phyloP scores from a whole-genome alignment of 78 protist species.

The Polysphondylium violaceum region DNA sequence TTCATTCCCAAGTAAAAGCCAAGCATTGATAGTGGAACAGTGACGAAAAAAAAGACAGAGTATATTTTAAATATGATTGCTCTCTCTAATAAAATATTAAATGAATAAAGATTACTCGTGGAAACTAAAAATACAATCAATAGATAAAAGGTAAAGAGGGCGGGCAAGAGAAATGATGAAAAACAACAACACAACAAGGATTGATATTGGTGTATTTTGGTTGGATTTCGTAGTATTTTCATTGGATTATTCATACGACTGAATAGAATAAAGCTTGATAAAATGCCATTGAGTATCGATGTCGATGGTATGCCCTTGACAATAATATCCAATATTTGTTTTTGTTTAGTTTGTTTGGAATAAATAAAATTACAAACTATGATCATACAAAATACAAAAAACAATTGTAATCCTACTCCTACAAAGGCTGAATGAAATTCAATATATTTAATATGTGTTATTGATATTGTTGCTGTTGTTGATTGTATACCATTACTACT shows the following conservation, averaged over 20 bases:
- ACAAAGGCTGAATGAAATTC: conserved; percentile 1
- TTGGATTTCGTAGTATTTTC: too few relatives aligned
- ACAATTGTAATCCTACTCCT: neutral
- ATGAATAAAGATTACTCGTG: too few relatives aligned
- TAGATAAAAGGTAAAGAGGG: too few relatives aligned
- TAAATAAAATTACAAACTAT: neutral
- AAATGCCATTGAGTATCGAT: neutral
- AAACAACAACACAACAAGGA: too few relatives aligned
- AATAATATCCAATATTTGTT: neutral
- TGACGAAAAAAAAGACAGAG: too few relatives aligned
- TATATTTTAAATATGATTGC: too few relatives aligned
- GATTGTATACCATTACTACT: neutral
- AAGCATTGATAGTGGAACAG: too few relatives aligned
- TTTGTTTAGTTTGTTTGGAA: neutral
- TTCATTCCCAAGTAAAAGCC: too few relatives aligned
- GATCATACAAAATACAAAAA: neutral
- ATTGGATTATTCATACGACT: neutral
- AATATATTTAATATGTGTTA: neutral
- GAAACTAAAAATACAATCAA: too few relatives aligned
- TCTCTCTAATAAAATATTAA: too few relatives aligned
- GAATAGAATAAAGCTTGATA: neutral
- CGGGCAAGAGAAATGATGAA: too few relatives aligned
- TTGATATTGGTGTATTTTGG: too few relatives aligned
- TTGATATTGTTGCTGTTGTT: neutral
- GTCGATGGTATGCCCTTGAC: neutral